Conservation (phyloP, 805 yeast species). For the Ogataea naganishii region DNA sequence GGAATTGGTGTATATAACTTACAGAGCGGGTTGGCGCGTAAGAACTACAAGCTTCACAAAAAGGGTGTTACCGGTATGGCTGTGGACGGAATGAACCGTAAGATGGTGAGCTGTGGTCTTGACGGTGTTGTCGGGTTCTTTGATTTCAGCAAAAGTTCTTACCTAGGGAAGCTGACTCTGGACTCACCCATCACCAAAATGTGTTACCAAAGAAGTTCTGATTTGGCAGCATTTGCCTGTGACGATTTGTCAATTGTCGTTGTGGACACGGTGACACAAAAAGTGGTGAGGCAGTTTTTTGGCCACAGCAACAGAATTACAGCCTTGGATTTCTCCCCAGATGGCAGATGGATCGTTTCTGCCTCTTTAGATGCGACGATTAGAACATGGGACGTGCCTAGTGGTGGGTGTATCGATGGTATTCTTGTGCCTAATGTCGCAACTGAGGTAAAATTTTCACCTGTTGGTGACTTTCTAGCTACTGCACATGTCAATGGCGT, state of each 20-base stretch:
- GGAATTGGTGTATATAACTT: constrained; percentile 79
- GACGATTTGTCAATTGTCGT: constrained; percentile 83
- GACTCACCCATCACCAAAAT: constrained; percentile 72
- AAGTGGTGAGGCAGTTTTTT: constrained; percentile 74
- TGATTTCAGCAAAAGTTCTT: constrained; percentile 67
- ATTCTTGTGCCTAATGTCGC: constrained; percentile 70
- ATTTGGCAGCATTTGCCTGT: constrained; percentile 73
- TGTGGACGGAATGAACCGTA: constrained; percentile 82
- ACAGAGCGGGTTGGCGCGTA: constrained; percentile 82
- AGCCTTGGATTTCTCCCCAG: constrained; percentile 81
- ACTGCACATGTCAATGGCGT: constrained; percentile 86
- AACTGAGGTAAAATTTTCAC: constrained; percentile 72
- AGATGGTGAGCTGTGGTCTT: constrained; percentile 78
- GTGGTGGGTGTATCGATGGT: constrained; percentile 96
- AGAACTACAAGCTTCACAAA: constrained; percentile 60
- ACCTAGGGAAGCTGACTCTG: constrained; percentile 56
- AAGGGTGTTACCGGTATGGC: constrained; percentile 83
- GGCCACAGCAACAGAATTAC: constrained; percentile 91
- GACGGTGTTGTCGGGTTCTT: constrained; percentile 87
- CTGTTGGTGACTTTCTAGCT: constrained; percentile 83
- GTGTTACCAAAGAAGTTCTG: constrained; percentile 75
- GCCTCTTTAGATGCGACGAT: constrained; percentile 78
- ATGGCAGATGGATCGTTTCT: constrained; percentile 91
- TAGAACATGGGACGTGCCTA: constrained; percentile 95
- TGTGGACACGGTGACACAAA: constrained; percentile 73